phyloP scores from a whole-genome alignment of 192 early-diverging fungal genomes.

The Coemansia sp. region DNA sequence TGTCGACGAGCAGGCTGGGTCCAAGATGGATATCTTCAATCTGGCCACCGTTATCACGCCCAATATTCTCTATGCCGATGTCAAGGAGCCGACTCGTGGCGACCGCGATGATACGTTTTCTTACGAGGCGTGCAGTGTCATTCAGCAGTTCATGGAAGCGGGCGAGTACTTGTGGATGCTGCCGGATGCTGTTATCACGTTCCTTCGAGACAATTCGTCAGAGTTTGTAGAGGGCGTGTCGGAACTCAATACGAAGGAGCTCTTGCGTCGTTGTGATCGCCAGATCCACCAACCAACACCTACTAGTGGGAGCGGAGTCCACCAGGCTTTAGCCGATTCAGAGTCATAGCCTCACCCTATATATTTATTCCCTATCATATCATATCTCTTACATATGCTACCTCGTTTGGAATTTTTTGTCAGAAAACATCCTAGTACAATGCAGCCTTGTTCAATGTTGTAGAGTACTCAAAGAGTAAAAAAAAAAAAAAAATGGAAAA shows the following conservation, averaged over 20 bases:
- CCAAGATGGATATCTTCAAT: slow-evolving; percentile 92
- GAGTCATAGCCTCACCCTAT: slow-evolving; percentile 12
- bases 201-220: slow-evolving; percentile 43
- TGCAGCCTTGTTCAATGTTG: too few relatives aligned
- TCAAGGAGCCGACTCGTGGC: slow-evolving; percentile 79
- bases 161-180: slow-evolving; percentile 70
- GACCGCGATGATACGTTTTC: slow-evolving; percentile 67
- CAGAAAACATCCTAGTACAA: too few relatives aligned
- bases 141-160: slow-evolving; percentile 67
- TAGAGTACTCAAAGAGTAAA: too few relatives aligned
- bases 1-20: slow-evolving; percentile 71
- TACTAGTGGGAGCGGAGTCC: slow-evolving; percentile 7
- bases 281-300: slow-evolving; percentile 25
- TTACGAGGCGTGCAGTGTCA: slow-evolving; percentile 66
- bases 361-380: not conserved
- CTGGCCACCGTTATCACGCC: slow-evolving; percentile 94
- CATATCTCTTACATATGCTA: not conserved
- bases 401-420: too few relatives aligned
- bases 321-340: slow-evolving; percentile 3
- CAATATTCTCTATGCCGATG: slow-evolving; percentile 86
- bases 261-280: slow-evolving; percentile 48
- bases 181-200: slow-evolving; percentile 45
- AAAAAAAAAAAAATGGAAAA: too few relatives aligned
- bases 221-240: slow-evolving; percentile 43
- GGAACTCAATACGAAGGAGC: slow-evolving; percentile 56